Base-by-base conservation (phyloP, 768 basidiomycete species). In the Tylopilus vinaceipallidus region DNA sequence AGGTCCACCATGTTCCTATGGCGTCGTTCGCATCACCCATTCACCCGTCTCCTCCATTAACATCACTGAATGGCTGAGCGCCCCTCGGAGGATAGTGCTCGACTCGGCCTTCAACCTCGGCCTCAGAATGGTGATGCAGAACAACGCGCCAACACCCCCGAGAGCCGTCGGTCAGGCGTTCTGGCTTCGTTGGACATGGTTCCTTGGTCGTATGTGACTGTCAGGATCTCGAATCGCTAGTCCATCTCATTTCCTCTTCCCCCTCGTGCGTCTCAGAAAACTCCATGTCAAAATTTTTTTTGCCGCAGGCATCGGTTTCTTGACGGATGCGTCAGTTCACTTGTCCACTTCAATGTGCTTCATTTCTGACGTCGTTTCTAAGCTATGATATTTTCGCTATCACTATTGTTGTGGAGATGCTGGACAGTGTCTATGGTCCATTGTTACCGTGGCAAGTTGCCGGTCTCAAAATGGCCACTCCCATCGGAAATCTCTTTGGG, bases 351-450 rank as follows among this genome's bases (percentile, higher is more conserved):
- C 13, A 19, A n/a, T 14, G 16, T 8, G 23, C 10, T 11, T 12
- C 39, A 13, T 14, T 48, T 19, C 8, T 14, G 13, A 1, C 3
- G 35, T 23, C 24, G 45, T 27, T 19, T 19, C 26, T 22, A 39
- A 63, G 61, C 12, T 88, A 88, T 57, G 89, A 91, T 56, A 83
- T 93, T 52, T 95, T 94, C 61, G 86, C 89, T 20, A 93, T 94
- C 68, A 88, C 82, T 66, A 87, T 93, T 45, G 89, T 83, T 0
- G 82, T 84, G 0, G 76, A 75, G 0, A 92, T 93, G 88, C 66
- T 95, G 46, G 88, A 87, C 9, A 84, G 85, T 58, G 83, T 93
- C 38, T 93, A 92, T 49, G 79, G 29, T 10, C 38, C 38, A 14
- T 4, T 42, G 17, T 8, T 17, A 11, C 26, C 8, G 7, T 29